Conservation (phyloP, 2,329 filamentous ascomycete species). For the Thermochaetoides dissita region DNA sequence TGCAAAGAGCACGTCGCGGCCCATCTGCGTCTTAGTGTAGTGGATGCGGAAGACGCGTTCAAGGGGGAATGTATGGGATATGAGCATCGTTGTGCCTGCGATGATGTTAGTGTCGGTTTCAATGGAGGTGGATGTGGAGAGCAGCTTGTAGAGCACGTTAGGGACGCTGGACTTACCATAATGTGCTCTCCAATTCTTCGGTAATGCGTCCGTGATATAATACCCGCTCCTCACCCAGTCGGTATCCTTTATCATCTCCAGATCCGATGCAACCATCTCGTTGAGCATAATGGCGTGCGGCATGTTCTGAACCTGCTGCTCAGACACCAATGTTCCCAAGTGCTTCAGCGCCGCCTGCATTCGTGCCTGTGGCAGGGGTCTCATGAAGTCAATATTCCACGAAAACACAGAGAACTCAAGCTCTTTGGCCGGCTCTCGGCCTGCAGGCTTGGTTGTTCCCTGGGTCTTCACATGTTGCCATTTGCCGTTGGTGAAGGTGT, state of each 20-base stretch:
- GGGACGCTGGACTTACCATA: constrained; percentile 21
- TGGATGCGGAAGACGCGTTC: constrained; percentile 34
- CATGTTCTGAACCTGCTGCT: constrained; percentile 1
- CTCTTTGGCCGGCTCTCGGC: not conserved
- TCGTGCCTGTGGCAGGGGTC: constrained; percentile 18
- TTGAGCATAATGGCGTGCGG: constrained; percentile 35
- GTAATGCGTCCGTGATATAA: constrained; percentile 30
- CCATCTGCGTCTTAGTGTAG: constrained; percentile 34
- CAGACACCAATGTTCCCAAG: constrained; percentile 11
- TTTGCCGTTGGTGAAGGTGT: constrained; percentile 8
- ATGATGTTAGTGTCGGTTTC: not conserved
- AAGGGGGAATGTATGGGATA: constrained; percentile 33
- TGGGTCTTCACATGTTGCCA: constrained; percentile 1
- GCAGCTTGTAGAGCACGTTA: too few relatives aligned
- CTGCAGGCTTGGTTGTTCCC: constrained; percentile 3
- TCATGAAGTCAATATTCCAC: constrained; percentile 27
- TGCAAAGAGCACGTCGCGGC: constrained; percentile 41
- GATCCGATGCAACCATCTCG: constrained; percentile 34
- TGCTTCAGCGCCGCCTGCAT: constrained; percentile 22
- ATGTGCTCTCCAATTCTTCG: constrained; percentile 27
- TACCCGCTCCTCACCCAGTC: constrained; percentile 35
- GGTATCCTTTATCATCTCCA: constrained; percentile 27
- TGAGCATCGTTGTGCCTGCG: constrained; percentile 35
- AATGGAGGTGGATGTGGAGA: not conserved
- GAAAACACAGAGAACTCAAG: constrained; percentile 15